Percentiles rank a stretch among this genome's conserved stretches.
Conservation (phyloP, 768 basidiomycete species). For the Auriculariales sp. region DNA sequence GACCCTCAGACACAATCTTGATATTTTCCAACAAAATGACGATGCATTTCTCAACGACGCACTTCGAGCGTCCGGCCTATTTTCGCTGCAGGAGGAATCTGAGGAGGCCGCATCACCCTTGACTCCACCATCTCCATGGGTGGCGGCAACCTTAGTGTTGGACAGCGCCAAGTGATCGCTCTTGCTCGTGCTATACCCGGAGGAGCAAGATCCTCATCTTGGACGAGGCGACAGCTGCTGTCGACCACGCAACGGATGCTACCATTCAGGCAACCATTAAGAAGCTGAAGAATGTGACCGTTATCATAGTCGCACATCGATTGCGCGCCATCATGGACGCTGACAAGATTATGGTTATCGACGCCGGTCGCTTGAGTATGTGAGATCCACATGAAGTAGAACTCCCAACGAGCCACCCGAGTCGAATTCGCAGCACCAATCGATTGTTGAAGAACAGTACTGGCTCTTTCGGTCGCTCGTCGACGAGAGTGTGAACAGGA, state of each 20-base stretch:
- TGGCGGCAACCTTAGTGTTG: conserved; percentile 33
- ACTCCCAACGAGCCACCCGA: conserved; percentile 35
- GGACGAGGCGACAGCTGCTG: conserved; percentile 30
- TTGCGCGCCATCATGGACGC: conserved; percentile 45
- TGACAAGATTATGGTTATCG: conserved; percentile 32
- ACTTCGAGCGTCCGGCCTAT: conserved; percentile 31
- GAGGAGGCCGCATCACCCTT: conserved; percentile 25
- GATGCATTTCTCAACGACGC: conserved; percentile 37
- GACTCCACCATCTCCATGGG: conserved; percentile 30
- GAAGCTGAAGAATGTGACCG: conserved; percentile 28
- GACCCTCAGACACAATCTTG: conserved; percentile 41
- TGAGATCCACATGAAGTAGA: conserved; percentile 20
- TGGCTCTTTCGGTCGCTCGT: conserved; percentile 11
- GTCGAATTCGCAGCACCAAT: conserved; percentile 42
- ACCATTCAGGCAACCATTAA: conserved; percentile 43
- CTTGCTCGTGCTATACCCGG: conserved; percentile 44
- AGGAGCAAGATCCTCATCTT: conserved; percentile 40
- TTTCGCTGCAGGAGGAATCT: conserved; percentile 22
- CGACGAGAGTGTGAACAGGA: conserved; percentile 12
- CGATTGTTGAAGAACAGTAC: conserved; percentile 16
- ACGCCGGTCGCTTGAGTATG: not conserved
- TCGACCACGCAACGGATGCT: conserved; percentile 42
- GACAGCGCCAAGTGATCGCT: conserved; percentile 47
- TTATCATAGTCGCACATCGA: conserved; percentile 46
- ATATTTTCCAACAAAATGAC: conserved; percentile 41